Base-by-base conservation (phyloP, 2,329 filamentous ascomycete genomes). In the Scortechinia acanthostroma region DNA sequence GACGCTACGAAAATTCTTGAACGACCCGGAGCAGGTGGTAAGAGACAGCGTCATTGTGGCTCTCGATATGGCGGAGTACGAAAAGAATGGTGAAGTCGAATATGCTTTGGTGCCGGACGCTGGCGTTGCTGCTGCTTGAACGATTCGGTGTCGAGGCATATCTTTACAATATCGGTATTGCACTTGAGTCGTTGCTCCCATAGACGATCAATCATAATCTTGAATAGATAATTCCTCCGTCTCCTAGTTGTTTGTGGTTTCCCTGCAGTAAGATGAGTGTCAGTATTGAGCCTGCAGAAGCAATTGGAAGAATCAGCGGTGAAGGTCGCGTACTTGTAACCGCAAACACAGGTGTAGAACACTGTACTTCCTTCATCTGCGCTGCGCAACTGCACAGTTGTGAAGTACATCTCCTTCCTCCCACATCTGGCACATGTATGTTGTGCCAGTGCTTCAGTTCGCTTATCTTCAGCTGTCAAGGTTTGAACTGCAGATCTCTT, bases 1-100 rank as follows among this genome's bases (percentile, higher is more conserved):
- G 46, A 75, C 74, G 13, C 56, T 88, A 59, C 81, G 72, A 62
- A 72, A 69, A 52, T 87, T 86, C 59, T 56, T 87, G 53, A 66
- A 86, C 50, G 84, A 88, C 55, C 73, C 77, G 5, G 83, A 87
- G 57, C 74, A 83, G 55, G 81, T 88, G 15, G 84, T 88, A 21
- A 71, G 81, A 49, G 84, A 88, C 52, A 88, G 83, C 59, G 77
- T 87, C 21, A 70, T 86, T 52, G 84, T 88, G 45, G 84, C 84
- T 43, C 69, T 88, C 48, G 84, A 88, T 60, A 88, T 88, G 84
- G 84, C 83, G 3, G 83, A 86, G 56, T 87, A 81, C 55, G 84
- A 88, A 68, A 83, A 78, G 66, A 81, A 72, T 50, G 82, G 82
- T 21, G 76, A 86, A 60, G 70, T 72, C 44, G 81, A 88, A 55